These are phyloP conservation scores for Euphrasia confusa DNA, from an alignment of 257 asterid species.

Conservation along the genomic window DNA sequence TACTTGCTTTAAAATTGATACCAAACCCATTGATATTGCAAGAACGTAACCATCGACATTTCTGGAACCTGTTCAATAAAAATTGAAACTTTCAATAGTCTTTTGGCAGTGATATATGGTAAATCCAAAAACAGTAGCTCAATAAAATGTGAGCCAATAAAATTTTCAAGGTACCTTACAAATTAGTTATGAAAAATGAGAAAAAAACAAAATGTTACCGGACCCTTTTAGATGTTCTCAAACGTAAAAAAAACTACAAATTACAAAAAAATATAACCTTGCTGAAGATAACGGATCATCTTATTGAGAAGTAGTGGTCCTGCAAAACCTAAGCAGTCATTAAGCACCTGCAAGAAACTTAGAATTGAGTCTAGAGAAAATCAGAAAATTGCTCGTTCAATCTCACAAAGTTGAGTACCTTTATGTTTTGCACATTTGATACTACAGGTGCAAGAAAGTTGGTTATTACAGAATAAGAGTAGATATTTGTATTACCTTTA, in stretches of 20 bases:
- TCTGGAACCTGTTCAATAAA: constrained; percentile 53
- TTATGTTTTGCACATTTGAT: no score
- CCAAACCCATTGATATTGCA: constrained; percentile 86
- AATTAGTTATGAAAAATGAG: no score
- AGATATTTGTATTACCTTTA: constrained; percentile 54
- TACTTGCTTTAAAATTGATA: constrained; percentile 77
- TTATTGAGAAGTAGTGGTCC: constrained; percentile 91
- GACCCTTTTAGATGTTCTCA: neutral
- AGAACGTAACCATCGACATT: constrained; percentile 69
- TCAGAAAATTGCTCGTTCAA: neutral
- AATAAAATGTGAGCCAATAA: constrained; percentile 1
- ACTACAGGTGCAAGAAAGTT: no score
- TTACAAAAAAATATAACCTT: constrained; percentile 43
- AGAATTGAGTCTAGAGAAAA: constrained; percentile 14
- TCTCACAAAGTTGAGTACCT: no score
- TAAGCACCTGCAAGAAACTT: constrained; percentile 64
- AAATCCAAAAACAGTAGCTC: neutral
- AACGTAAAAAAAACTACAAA: neutral
- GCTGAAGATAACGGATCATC: constrained; percentile 84
- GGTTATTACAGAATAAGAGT: no score
- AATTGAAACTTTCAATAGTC: constrained; percentile 15
- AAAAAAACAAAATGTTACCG: no score
- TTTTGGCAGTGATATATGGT: constrained; percentile 8
- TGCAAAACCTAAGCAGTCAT: constrained; percentile 87
- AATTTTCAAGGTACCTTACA: neutral